Base-by-base conservation (phyloP, 257 asterid species). In the Henckelia pumila region DNA sequence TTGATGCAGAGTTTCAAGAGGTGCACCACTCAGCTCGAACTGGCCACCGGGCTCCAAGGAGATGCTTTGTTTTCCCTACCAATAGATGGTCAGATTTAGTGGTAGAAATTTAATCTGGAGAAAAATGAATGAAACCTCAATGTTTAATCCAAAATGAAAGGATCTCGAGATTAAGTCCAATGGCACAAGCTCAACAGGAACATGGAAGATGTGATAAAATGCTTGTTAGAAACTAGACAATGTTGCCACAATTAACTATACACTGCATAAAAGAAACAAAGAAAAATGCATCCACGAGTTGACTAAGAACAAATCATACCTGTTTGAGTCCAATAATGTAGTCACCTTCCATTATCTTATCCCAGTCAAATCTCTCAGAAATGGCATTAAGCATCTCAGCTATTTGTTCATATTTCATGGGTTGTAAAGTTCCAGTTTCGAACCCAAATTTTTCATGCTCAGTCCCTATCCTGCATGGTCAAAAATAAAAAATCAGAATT, bases 331-430 rank as follows among this genome's bases (percentile, higher is more conserved):
- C 99, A 80, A 93, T 90, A 65, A 91, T 85, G 66, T 86, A 59
- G 69, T 91, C 95, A 55, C 88, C 96, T 75, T 93, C 99, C 97
- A 91, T 85, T 79, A 93, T 70, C 78, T 86, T 93, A n/a, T 88
- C 97, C 97, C 99, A 93, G 59, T 87, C 97, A 88, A 90, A 93
- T 83, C 99, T 89, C 88, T 93, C 99, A 26, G 97, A 86, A 75
- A 93, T 85, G 73, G 85, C 75, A 71, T 86, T 75, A 57, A 93
- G 95, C 76, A 93, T 85, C 76, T 93, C 96, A 19, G 95, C 78
- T 63, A 93, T 93, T 75, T 93, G 99, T 49, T 85, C 89, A 71
- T 93, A 93, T 74, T 85, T 90, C 92, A 91, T 93, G 66, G 99
- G 99, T 29, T 65, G 81, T 66, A 93, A 74, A 50, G 91, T 86